Conservation (phyloP, 2,329 filamentous ascomycete genomes). For the Colletotrichum tamarilloi region DNA sequence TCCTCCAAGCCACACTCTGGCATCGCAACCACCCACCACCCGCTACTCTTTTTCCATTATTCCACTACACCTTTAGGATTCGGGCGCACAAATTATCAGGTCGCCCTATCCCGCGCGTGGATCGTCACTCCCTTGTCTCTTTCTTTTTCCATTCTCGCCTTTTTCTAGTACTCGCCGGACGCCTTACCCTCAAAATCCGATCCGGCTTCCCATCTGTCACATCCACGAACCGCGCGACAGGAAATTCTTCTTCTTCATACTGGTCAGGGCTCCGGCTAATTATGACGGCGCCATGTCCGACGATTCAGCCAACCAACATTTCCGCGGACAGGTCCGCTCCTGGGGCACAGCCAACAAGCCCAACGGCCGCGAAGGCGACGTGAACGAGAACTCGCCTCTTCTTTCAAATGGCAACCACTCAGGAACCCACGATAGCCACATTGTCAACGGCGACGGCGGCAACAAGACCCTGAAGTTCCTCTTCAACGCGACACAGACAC, state of each 20-base stretch:
- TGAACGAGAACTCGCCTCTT: constrained; percentile 55
- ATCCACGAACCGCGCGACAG: constrained; percentile 4
- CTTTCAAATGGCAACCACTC: constrained; percentile 48
- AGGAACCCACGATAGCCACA: constrained; percentile 34
- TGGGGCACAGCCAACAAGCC: constrained; percentile 39
- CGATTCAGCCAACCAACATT: constrained; percentile 42
- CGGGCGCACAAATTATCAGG: constrained; percentile 13
- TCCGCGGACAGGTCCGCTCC: constrained; percentile 40
- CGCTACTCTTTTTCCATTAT: constrained; percentile 21
- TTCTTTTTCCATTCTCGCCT: constrained; percentile 25
- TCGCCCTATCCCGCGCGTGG: constrained; percentile 19
- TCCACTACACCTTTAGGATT: constrained; percentile 4
- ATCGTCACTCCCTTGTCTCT: constrained; percentile 28
- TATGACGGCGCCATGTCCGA: constrained; percentile 45
- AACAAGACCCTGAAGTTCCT: constrained; percentile 55
- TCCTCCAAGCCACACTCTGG: constrained; percentile 27
- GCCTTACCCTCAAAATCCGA: constrained; percentile 6
- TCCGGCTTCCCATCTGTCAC: not conserved
- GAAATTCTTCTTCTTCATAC: constrained; percentile 5
- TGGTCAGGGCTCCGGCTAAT: constrained; percentile 40
- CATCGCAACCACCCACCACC: constrained; percentile 22
- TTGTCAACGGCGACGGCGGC: constrained; percentile 36
- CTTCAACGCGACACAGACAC: constrained; percentile 61
- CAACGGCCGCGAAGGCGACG: constrained; percentile 34
- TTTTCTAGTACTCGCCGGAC: not conserved